Evolutionary conservation across 2,329 filamentous ascomycete genomes (phyloP).

Genomic region (Fusarium drepaniforme): DNA sequence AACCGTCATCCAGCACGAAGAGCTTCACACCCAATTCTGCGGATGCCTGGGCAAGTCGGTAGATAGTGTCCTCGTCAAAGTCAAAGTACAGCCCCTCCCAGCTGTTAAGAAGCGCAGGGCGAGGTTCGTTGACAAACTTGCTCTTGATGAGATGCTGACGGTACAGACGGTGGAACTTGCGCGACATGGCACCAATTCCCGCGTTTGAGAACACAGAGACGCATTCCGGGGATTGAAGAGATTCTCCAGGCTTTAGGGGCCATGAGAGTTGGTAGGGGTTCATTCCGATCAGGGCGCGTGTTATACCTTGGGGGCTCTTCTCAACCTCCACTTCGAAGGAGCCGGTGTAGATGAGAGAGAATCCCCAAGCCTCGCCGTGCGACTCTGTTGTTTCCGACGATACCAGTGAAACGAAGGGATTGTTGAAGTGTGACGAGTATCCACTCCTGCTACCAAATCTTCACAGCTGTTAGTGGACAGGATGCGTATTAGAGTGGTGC

Average conservation of each 20-base stretch:
- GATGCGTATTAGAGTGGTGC: accelerated
- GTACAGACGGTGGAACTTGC: conserved; percentile 71
- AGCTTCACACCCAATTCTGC: conserved; percentile 71
- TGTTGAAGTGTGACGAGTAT: conserved; percentile 74
- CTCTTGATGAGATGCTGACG: conserved; percentile 70
- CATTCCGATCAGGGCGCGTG: conserved; percentile 70
- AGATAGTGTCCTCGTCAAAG: conserved; percentile 67
- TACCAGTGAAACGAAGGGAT: conserved; percentile 72
- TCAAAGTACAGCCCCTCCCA: conserved; percentile 74
- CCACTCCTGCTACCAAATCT: conserved; percentile 72
- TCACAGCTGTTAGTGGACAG: background rate
- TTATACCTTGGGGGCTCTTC: conserved; percentile 71
- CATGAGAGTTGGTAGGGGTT: conserved; percentile 73
- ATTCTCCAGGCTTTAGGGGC: conserved; percentile 65
- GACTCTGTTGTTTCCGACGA: conserved; percentile 70
- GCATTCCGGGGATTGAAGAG: conserved; percentile 71
- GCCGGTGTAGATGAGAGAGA: conserved; percentile 74
- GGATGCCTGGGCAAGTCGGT: conserved; percentile 66
- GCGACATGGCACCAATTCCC: conserved; percentile 72
- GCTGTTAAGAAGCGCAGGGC: conserved; percentile 71
- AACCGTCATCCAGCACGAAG: conserved; percentile 76
- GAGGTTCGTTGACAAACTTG: conserved; percentile 63
- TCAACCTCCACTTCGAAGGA: conserved; percentile 73
- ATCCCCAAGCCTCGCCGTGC: conserved; percentile 72
- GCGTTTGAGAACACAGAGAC: conserved; percentile 71